These are phyloP conservation scores for Carex arenaria DNA, from an alignment of 202 grass and related monocot genomes.

Conservation along the genomic window DNA sequence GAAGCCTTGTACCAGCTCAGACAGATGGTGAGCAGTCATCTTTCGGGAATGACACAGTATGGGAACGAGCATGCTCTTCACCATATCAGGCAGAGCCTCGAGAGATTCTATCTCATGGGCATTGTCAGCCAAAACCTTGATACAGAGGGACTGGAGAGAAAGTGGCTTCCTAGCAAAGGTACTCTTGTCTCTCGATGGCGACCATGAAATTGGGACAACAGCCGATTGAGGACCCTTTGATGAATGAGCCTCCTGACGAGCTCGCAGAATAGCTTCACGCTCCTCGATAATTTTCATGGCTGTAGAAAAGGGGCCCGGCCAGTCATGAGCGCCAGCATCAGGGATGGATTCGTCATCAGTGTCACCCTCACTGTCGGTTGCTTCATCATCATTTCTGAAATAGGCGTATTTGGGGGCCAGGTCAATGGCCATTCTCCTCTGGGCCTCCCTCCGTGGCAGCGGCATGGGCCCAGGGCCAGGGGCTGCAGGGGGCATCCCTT, in stretches of 20 bases:
- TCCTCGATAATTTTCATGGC: slow-evolving; percentile 70
- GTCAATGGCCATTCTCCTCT: slow-evolving; percentile 51
- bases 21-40: slow-evolving; percentile 69
- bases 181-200: slow-evolving; percentile 38
- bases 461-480: background rate
- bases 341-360: slow-evolving; percentile 34
- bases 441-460: slow-evolving; percentile 28
- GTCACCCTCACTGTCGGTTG: slow-evolving; percentile 27
- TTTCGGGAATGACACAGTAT: slow-evolving; percentile 64
- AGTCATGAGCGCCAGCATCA: slow-evolving; percentile 41
- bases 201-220: slow-evolving; percentile 48
- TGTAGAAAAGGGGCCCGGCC: slow-evolving; percentile 90
- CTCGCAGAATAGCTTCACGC: slow-evolving; percentile 51
- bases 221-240: slow-evolving; percentile 20
- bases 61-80: slow-evolving; percentile 53
- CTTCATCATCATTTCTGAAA: slow-evolving; percentile 43
- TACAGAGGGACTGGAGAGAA: slow-evolving; percentile 53
- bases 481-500: background rate
- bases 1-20: slow-evolving; percentile 39
- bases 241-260: slow-evolving; percentile 47
- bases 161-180: slow-evolving; percentile 14
- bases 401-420: slow-evolving; percentile 86
- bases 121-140: slow-evolving; percentile 51
- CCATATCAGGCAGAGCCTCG: slow-evolving; percentile 60
- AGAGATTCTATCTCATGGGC: slow-evolving; percentile 82